These are phyloP conservation scores for Cardiosporidium cionae DNA, from an alignment of 169 alveolate genomes.

Conservation along the genomic window DNA sequence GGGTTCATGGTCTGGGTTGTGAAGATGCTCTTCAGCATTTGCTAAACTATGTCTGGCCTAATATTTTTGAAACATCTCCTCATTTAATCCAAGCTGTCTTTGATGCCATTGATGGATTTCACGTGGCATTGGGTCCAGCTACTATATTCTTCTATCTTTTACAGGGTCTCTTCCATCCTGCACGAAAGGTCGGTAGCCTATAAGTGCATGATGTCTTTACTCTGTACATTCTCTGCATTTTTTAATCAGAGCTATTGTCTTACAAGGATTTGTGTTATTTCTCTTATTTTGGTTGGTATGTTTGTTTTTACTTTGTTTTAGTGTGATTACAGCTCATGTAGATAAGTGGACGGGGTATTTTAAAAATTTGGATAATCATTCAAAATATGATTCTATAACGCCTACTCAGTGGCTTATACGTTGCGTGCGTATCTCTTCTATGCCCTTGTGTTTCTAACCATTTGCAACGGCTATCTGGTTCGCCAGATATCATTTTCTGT, in stretches of 20 bases:
- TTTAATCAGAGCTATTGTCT: too few species aligned
- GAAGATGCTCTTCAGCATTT: conserved; percentile 91
- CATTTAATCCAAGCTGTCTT: conserved; percentile 90
- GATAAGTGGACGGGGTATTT: too few species aligned
- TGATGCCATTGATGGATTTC: conserved; percentile 97
- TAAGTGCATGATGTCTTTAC: not conserved
- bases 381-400: too few species aligned
- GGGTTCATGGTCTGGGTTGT: conserved; percentile 53
- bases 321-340: too few species aligned
- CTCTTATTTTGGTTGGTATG: too few species aligned
- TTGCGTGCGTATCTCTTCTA: too few species aligned
- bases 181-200: conserved; percentile 83
- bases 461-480: not conserved
- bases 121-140: conserved; percentile 97
- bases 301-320: too few species aligned
- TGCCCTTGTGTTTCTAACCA: too few species aligned
- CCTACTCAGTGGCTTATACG: too few species aligned
- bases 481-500: not conserved
- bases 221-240: too few species aligned
- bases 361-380: too few species aligned
- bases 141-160: conserved; percentile 85
- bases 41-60: conserved; percentile 98
- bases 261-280: too few species aligned
- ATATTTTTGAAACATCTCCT: conserved; percentile 98
- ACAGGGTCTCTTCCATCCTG: conserved; percentile 99